A percentile compares a stretch with the other conserved stretches of the same genome.
phyloP scores from a whole-genome alignment of 768 basidiomycete species.

The Leccinum olivaceopallidum region DNA sequence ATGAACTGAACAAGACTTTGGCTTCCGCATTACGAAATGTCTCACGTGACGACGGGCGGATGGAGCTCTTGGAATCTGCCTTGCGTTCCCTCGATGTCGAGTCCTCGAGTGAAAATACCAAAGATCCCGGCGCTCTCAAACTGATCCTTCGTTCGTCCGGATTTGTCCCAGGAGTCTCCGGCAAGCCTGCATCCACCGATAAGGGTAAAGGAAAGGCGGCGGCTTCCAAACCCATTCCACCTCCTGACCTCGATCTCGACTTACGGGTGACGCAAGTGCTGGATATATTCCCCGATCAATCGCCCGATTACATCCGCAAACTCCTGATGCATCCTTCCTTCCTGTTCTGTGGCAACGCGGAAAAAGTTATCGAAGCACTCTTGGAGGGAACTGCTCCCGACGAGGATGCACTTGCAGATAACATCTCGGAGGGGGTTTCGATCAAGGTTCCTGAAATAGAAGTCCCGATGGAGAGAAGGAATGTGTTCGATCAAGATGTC shows the following conservation, averaged over 20 bases:
- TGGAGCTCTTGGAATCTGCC: constrained; percentile 55
- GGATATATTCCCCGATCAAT: constrained; percentile 70
- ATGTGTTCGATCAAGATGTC: constrained; percentile 72
- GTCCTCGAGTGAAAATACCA: constrained; percentile 13
- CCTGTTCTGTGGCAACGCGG: constrained; percentile 54
- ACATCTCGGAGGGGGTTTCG: neutral
- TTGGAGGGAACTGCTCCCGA: constrained; percentile 69
- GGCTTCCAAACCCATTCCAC: constrained; percentile 13
- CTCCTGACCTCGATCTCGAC: constrained; percentile 48
- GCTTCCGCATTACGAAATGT: constrained; percentile 43
- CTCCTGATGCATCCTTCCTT: constrained; percentile 51
- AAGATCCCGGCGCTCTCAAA: constrained; percentile 58
- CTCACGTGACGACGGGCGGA: constrained; percentile 54
- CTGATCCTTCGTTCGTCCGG: constrained; percentile 66
- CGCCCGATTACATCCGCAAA: constrained; percentile 55
- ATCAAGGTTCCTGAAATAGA: constrained; percentile 1
- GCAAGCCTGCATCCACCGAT: neutral
- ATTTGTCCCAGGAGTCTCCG: constrained; percentile 30
- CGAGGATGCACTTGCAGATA: constrained; percentile 29
- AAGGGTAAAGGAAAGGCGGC: constrained; percentile 47
- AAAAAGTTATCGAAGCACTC: constrained; percentile 68
- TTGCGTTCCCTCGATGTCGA: constrained; percentile 42
- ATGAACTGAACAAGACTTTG: constrained; percentile 56
- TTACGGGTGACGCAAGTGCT: constrained; percentile 66
- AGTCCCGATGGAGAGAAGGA: constrained; percentile 50